Conservation (phyloP, 1,139 yeast genomes). For the Debaryomyces robertsiae region DNA sequence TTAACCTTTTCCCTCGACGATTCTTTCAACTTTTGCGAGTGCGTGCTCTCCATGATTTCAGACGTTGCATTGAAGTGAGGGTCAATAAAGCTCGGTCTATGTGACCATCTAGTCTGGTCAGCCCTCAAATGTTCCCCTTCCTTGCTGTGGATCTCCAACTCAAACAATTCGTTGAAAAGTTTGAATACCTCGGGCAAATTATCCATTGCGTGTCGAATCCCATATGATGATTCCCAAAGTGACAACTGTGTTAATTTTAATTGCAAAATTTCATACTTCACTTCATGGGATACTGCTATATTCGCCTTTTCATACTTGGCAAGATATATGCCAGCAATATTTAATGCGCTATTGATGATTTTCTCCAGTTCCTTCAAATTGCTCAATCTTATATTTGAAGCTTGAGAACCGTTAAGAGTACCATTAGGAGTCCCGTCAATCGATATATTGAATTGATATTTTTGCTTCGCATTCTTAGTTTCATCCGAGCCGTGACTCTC, state of each 20-base stretch:
- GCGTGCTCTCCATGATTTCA: background rate
- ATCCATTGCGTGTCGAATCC: constrained; percentile 63
- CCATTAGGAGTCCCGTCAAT: constrained; percentile 9
- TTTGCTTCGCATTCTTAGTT: constrained; percentile 10
- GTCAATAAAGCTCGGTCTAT: constrained; percentile 50
- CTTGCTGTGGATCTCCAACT: constrained; percentile 25
- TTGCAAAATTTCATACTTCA: constrained; percentile 63
- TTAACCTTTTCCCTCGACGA: constrained; percentile 25
- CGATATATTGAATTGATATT: constrained; percentile 5
- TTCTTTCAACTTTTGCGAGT: constrained; percentile 18
- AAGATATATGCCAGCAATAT: constrained; percentile 44
- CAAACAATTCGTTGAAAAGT: constrained; percentile 58
- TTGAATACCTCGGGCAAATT: constrained; percentile 66
- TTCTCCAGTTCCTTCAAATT: constrained; percentile 35
- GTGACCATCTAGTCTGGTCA: constrained; percentile 41
- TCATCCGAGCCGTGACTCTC: constrained; percentile 27
- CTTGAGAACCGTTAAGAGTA: background rate
- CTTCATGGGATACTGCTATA: constrained; percentile 32
- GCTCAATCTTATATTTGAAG: constrained; percentile 3
- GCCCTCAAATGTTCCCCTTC: constrained; percentile 8
- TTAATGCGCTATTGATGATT: constrained; percentile 45
- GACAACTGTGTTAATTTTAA: constrained; percentile 77
- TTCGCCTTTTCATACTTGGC: constrained; percentile 33
- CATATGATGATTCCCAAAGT: constrained; percentile 64
- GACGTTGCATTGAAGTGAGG: constrained; percentile 23